Percentiles rank a stretch among this genome's conserved stretches.
Conservation (phyloP, 1,284 basidiomycete genomes). For the Singerocomus rubriflavus region DNA sequence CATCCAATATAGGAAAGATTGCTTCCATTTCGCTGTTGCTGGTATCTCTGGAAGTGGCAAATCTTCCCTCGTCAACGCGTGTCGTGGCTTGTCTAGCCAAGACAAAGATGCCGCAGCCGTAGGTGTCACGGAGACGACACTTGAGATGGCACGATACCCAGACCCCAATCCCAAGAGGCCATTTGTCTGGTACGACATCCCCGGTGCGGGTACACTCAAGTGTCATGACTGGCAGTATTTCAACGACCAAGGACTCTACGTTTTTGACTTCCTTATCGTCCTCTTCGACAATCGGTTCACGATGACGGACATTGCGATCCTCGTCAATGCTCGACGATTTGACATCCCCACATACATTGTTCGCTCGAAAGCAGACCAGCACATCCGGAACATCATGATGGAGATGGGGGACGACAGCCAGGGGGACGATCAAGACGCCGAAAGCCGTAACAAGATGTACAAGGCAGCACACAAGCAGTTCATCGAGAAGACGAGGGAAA, state of each 20-base stretch:
- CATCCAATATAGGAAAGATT: no score
- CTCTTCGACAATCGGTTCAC: background rate
- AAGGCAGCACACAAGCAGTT: slow-evolving; percentile 1
- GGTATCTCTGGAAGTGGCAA: background rate
- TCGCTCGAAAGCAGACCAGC: slow-evolving; percentile 6
- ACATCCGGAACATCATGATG: slow-evolving; percentile 6
- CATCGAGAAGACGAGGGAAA: slow-evolving; percentile 9
- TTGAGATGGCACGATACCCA: background rate
- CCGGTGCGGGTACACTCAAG: background rate
- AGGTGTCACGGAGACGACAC: no score
- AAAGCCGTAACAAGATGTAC: slow-evolving; percentile 1
- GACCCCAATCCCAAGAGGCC: background rate
- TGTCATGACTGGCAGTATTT: background rate
- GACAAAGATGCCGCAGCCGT: background rate
- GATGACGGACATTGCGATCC: slow-evolving; percentile 5
- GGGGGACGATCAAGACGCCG: background rate
- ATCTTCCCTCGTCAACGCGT: background rate
- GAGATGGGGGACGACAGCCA: slow-evolving; percentile 10
- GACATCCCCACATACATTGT: slow-evolving; percentile 6
- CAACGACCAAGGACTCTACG: background rate
- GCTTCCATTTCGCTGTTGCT: background rate
- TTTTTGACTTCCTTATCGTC: background rate
- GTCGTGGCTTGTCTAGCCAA: background rate
- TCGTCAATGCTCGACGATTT: slow-evolving; percentile 2
- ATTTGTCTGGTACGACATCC: background rate